A percentile compares a stretch with the other conserved stretches of the same genome.
Evolutionary conservation across 2,329 filamentous ascomycete species (phyloP).

Genomic region (Curvularia eragrostidis): DNA sequence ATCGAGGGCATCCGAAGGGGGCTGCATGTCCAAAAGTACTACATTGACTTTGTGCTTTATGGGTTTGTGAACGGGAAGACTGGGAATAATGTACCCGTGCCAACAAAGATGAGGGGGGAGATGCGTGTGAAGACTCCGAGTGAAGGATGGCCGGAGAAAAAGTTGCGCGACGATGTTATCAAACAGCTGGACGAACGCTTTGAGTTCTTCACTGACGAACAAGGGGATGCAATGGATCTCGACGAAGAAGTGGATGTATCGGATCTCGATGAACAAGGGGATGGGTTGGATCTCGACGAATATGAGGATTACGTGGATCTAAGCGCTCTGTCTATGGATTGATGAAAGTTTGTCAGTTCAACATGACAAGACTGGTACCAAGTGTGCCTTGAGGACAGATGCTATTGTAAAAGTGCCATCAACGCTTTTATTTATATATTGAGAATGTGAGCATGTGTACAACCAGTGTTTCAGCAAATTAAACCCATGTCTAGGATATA

Average conservation of each 20-base stretch:
- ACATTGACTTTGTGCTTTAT: constrained; percentile 66
- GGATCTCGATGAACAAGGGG: too few relatives aligned
- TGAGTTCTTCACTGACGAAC: background rate
- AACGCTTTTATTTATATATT: too few relatives aligned
- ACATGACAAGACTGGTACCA: background rate
- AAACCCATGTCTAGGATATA: background rate
- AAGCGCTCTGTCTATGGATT: background rate
- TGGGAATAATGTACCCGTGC: constrained; percentile 58
- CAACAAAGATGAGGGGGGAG: constrained; percentile 60
- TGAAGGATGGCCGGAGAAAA: constrained; percentile 11
- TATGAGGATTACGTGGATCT: too few relatives aligned
- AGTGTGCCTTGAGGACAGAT: background rate
- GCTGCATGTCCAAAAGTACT: constrained; percentile 61
- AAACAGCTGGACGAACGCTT: constrained; percentile 11
- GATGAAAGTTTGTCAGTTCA: background rate
- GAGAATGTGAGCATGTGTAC: too few relatives aligned
- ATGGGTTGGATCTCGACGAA: too few relatives aligned
- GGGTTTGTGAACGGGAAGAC: constrained; percentile 64
- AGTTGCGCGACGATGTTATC: constrained; percentile 3
- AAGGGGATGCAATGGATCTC: background rate
- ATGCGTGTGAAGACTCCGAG: constrained; percentile 43
- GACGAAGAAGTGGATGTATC: too few relatives aligned
- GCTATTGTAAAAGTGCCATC: background rate
- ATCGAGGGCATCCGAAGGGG: constrained; percentile 62
- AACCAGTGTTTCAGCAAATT: background rate